Base-by-base conservation (phyloP, 305 asterid species). In the Fraxinus xanthoxyloides region DNA sequence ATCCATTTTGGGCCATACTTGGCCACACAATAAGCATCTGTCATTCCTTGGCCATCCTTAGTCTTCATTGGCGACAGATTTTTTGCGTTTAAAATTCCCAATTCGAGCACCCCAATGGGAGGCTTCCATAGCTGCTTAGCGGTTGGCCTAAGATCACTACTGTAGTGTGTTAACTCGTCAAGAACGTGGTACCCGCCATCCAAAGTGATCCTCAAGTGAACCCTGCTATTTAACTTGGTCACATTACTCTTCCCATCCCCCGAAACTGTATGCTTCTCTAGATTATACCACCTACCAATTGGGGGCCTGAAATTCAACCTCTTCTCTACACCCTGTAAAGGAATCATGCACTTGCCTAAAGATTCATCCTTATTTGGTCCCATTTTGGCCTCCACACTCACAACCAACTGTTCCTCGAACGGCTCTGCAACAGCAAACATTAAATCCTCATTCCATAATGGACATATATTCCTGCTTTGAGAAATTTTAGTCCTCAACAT, bases 131-230 rank as follows among this genome's bases (percentile, higher is more conserved):
- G 91, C 87, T 91, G 94, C 75, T 92, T 88, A 30, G 98, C 92
- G 0, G 98, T 88, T 9, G 98, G 82, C 83, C 92, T 90, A 19
- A 93, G 82, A 86, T 95, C 98, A 76, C 98, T 95, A 23, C 98
- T 93, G 32, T 93, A 87, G 61, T 92, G 95, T 8, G 98, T 91
- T 75, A 95, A 82, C 88, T 95, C 98, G 77, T 95, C 98, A 81
- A 95, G 97, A 85, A 95, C 98, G 83, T 95, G 98, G 77, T 93
- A 95, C 8, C 99, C 99, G 5, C 99, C 98, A 72, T 95, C 99
- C 72, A 95, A 86, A 54, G 88, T 87, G 46, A 92, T 79, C 87
- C 99, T 93, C 85, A 92, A 77, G 77, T 92, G 99, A 81, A 95
- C 81, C 91, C 93, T 86, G 81, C 95, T 86, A 32, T 81, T 87